These are phyloP conservation scores for Starmerella davenportii DNA, from an alignment of 805 yeast species.

Conservation along the genomic window DNA sequence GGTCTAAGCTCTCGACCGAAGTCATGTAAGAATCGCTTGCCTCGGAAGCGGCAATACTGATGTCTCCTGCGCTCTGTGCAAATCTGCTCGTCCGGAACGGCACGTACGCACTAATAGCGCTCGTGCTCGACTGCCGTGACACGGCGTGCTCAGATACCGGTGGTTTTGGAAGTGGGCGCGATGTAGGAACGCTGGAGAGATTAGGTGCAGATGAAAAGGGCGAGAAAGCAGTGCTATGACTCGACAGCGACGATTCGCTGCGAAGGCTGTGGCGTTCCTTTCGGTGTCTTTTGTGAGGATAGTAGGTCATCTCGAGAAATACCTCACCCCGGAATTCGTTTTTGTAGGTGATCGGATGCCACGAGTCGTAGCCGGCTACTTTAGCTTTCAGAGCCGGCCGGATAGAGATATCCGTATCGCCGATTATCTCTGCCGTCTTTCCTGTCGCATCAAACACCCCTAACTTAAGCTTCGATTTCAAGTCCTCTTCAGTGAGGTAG, in stretches of 20 bases:
- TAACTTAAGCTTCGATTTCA: constrained; percentile 42
- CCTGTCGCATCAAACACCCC: constrained; percentile 74
- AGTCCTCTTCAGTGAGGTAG: constrained; percentile 17
- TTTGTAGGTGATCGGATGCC: constrained; percentile 58
- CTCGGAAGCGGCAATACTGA: background rate
- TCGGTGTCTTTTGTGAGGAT: constrained; percentile 39
- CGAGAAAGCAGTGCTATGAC: background rate
- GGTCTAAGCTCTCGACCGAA: background rate
- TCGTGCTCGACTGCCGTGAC: background rate
- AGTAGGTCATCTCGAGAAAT: constrained; percentile 80
- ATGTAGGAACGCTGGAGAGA: too few relatives aligned
- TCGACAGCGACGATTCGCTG: background rate
- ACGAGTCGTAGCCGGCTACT: constrained; percentile 64
- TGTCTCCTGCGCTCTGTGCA: background rate
- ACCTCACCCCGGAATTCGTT: constrained; percentile 73
- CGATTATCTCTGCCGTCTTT: constrained; percentile 59
- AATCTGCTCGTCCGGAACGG: background rate
- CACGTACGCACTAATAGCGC: background rate
- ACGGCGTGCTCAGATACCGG: background rate
- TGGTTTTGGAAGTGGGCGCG: background rate
- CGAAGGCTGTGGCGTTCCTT: background rate
- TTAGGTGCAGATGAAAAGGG: too few relatives aligned
- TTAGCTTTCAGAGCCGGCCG: constrained; percentile 50
- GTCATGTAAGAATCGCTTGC: background rate
- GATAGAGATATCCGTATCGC: constrained; percentile 64